These are phyloP conservation scores for Eutrema yunnanense DNA, from an alignment of 345 rosid species.

Conservation along the genomic window DNA sequence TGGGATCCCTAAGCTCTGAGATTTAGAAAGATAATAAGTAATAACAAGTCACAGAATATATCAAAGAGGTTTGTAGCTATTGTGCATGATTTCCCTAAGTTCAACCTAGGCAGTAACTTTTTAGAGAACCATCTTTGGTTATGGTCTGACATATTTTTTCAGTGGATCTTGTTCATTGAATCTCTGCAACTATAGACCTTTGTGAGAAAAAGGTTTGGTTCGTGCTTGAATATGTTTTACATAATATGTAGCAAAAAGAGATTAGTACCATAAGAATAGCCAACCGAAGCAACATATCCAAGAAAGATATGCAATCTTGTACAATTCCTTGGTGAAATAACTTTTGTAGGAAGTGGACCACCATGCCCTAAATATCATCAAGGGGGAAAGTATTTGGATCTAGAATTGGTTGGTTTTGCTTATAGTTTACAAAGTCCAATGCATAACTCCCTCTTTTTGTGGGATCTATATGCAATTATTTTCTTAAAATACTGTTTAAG, in stretches of 20 bases:
- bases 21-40: neutral
- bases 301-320: slow-evolving; percentile 22
- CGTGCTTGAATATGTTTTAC: neutral
- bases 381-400: slow-evolving; percentile 9
- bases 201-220: neutral
- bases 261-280: slow-evolving; percentile 7
- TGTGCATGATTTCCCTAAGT: neutral
- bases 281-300: slow-evolving; percentile 7
- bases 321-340: neutral
- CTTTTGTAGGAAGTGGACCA: slow-evolving; percentile 3
- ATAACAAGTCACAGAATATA: neutral
- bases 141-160: neutral
- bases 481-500: neutral
- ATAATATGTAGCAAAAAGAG: neutral
- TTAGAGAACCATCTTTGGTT: neutral
- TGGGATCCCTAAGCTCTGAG: slow-evolving; percentile 17
- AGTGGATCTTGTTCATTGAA: neutral
- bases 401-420: neutral
- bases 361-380: slow-evolving; percentile 4
- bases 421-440: slow-evolving; percentile 20
- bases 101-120: neutral
- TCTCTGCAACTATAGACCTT: neutral
- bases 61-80: neutral
- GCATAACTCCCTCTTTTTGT: neutral
- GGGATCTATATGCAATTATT: neutral